Evolutionary conservation across 2,329 filamentous ascomycete genomes (phyloP).

Genomic region (Trichoderma pleuroti): DNA sequence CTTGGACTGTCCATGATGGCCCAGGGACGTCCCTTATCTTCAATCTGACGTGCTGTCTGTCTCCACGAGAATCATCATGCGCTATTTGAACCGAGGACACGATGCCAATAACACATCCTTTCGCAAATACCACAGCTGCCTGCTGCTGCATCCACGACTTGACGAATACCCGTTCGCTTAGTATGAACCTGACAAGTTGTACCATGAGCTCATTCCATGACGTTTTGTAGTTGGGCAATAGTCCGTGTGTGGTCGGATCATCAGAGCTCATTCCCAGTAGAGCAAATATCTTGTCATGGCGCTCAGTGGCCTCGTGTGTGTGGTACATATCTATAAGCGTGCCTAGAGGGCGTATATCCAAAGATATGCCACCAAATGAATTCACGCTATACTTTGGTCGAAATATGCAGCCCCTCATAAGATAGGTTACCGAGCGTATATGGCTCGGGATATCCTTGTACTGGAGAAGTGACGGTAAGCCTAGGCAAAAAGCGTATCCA

Average conservation of each 20-base stretch:
- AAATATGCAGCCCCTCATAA: conserved; percentile 13
- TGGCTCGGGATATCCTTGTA: background rate
- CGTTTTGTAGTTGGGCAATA: background rate
- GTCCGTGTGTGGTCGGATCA: background rate
- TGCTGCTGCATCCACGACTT: background rate
- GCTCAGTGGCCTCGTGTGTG: conserved; percentile 21
- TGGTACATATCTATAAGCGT: conserved; percentile 17
- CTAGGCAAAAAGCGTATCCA: conserved; percentile 17
- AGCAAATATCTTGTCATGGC: conserved; percentile 25
- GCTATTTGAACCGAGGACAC: background rate
- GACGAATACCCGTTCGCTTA: background rate
- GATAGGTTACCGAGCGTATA: conserved; percentile 6
- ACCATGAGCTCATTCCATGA: background rate
- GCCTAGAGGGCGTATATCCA: conserved; percentile 25
- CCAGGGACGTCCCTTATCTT: background rate
- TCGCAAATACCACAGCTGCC: background rate
- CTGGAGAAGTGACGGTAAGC: background rate
- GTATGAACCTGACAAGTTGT: background rate
- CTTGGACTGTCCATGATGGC: background rate
- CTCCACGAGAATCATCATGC: background rate
- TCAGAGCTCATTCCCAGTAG: conserved; percentile 22
- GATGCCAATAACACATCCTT: background rate
- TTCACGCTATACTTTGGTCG: background rate
- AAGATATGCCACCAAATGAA: background rate
- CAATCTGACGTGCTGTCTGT: background rate